A percentile compares a stretch with the other conserved stretches of the same genome.
phyloP scores from a whole-genome alignment of 139 green algal species.

The Asterochloris erici region DNA sequence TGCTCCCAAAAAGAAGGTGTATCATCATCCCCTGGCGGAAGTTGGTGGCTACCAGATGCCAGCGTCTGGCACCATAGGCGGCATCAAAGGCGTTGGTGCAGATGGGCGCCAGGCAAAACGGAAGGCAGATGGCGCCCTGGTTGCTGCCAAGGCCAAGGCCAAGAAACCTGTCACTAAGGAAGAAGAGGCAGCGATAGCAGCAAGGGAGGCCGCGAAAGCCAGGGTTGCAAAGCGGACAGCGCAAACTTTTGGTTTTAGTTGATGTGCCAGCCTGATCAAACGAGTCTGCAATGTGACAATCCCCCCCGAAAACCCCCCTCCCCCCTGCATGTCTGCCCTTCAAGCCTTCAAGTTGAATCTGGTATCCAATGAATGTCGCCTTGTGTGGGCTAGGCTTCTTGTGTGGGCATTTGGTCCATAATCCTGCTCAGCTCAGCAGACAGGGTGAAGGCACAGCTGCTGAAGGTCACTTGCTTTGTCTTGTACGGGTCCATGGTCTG shows the following conservation, averaged over 20 bases:
- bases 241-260: constrained; percentile 6
- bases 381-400: too few relatives aligned
- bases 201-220: constrained; percentile 64
- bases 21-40: constrained; percentile 51
- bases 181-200: constrained; percentile 61
- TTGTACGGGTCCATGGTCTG: constrained; percentile 7
- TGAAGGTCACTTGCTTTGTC: constrained; percentile 16
- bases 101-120: background rate
- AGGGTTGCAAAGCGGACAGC: constrained; percentile 59
- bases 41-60: constrained; percentile 60
- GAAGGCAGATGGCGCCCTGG: constrained; percentile 1
- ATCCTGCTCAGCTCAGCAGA: constrained; percentile 18
- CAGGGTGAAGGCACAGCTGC: constrained; percentile 18
- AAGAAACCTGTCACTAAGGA: constrained; percentile 46
- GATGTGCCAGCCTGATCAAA: background rate
- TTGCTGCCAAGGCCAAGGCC: constrained; percentile 23
- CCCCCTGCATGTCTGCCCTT: too few relatives aligned
- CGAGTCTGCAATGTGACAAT: too few relatives aligned
- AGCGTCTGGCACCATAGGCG: constrained; percentile 28
- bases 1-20: background rate
- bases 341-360: too few relatives aligned
- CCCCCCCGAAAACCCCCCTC: too few relatives aligned
- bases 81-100: constrained; percentile 34
- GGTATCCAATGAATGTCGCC: too few relatives aligned
- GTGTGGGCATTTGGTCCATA: constrained; percentile 10